Evolutionary conservation across 139 green algal species (phyloP), one percentile per base, ranked within the genome.

Genomic region (Monoraphidium neglectum): DNA sequence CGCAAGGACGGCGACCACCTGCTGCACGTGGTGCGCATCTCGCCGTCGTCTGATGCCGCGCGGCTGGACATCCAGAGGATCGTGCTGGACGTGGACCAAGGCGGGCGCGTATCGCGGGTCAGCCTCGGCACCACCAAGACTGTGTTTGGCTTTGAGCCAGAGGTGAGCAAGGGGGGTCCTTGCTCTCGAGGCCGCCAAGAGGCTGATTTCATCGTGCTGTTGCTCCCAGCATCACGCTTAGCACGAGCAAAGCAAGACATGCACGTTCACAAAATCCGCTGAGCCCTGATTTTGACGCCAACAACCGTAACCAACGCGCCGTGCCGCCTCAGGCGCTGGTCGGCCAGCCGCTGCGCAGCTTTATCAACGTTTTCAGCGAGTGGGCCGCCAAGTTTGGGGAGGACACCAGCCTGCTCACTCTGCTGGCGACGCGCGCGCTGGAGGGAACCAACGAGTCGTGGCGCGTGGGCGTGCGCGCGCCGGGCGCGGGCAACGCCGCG

Each of bases 11-110:
- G 56, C 0, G 76, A 73, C 36, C 49, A 65, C 61, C 49, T 62
- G 12, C 33, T 79, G 54, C 82, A 87, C 72, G 47, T 87, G 18
- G 40, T 82, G 28, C 59, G 73, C 68, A 77, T 78, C 61, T 38
- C 10, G 32, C 61, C 61, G 21, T 35, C 16, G 23, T 47, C 15
- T 8, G 35, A 40, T 3, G 36, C 61, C 35, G 47, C 62, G 12
- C 26, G 24, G 0, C 49, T 40, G 2, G 73, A 72, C 35, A 61
- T 54, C 38, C 46, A 78, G 35, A 60, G 72, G 2, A 2, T 78
- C 12, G 46, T 72, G 46, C 47, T 78, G 8, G 30, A 51, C 18
- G 32, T 78, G 2, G 70, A 64, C 61, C 43, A 71, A 24, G 35
- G 46, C 21, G 72, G 72, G 24, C 8, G 38, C 8, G 72, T 78